phyloP scores from a whole-genome alignment of 208 protist genomes.

The Naegleria gruberi region DNA sequence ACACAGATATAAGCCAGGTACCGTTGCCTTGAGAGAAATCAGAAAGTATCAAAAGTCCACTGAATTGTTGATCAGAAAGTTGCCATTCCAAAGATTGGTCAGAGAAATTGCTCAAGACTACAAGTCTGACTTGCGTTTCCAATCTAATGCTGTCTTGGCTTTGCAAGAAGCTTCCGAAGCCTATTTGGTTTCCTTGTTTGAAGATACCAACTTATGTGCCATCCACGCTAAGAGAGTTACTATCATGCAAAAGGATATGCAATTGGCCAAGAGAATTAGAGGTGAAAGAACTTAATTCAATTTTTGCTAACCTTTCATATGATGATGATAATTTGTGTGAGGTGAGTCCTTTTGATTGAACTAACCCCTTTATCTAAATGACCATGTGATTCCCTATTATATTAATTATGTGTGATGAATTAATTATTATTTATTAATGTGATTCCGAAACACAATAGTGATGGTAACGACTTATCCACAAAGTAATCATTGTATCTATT shows the following conservation, averaged over 20 bases:
- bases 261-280: constrained; percentile 23
- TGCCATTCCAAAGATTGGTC: constrained; percentile 74
- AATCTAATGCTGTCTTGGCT: constrained; percentile 62
- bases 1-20: constrained; percentile 91
- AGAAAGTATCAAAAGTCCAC: constrained; percentile 68
- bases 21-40: constrained; percentile 95
- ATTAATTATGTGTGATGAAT: too few relatives aligned
- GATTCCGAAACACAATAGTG: too few relatives aligned
- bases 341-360: too few relatives aligned
- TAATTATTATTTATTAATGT: too few relatives aligned
- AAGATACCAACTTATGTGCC: constrained; percentile 75
- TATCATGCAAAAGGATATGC: constrained; percentile 57
- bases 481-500: too few relatives aligned
- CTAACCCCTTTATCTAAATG: too few relatives aligned
- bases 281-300: constrained; percentile 14
- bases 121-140: constrained; percentile 70
- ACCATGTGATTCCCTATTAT: too few relatives aligned
- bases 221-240: constrained; percentile 73
- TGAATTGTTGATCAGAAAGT: constrained; percentile 72
- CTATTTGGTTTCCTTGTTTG: constrained; percentile 77
- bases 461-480: too few relatives aligned
- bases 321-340: too few relatives aligned
- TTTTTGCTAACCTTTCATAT: too few relatives aligned
- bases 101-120: constrained; percentile 62
- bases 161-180: constrained; percentile 78